Evolutionary conservation across 768 basidiomycete species (phyloP).

Genomic region (Ramaria sp.): DNA sequence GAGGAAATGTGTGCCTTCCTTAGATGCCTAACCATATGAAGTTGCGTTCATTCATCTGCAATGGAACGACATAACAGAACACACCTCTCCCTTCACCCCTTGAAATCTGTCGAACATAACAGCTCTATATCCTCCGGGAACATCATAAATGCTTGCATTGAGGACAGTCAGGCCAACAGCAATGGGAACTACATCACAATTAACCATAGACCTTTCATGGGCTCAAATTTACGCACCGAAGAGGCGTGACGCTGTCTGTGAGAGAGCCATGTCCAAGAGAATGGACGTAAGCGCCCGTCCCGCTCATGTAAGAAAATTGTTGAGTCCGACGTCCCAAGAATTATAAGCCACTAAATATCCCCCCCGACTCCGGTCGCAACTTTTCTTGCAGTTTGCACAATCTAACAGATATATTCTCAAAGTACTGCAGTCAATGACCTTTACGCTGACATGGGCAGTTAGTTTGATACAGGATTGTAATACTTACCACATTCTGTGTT

Average conservation of each 20-base stretch:
- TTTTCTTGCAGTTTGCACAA: too few relatives aligned
- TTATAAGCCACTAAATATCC: too few relatives aligned
- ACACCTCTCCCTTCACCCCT: constrained; percentile 74
- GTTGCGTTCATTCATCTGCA: constrained; percentile 1
- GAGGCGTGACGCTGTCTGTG: not conserved
- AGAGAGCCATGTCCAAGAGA: not conserved
- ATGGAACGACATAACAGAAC: constrained; percentile 12
- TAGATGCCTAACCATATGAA: constrained; percentile 49
- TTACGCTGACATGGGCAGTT: too few relatives aligned
- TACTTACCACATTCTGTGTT: too few relatives aligned
- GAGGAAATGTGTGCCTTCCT: constrained; percentile 93
- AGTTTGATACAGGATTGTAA: too few relatives aligned
- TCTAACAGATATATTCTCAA: too few relatives aligned
- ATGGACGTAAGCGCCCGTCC: too few relatives aligned
- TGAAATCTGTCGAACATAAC: constrained; percentile 98
- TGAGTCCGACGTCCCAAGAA: too few relatives aligned
- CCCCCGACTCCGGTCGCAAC: too few relatives aligned
- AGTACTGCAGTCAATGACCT: too few relatives aligned
- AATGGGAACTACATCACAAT: constrained; percentile 46
- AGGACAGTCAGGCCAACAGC: constrained; percentile 33
- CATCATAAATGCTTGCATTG: constrained; percentile 48
- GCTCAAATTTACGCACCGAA: not conserved
- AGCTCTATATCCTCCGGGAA: constrained; percentile 77
- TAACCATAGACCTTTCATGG: not conserved
- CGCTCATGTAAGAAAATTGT: too few relatives aligned